Percentiles rank a stretch among this genome's conserved stretches.
Conservation (phyloP, 306 rosid species). For the Psophocarpus tetragonolobus region DNA sequence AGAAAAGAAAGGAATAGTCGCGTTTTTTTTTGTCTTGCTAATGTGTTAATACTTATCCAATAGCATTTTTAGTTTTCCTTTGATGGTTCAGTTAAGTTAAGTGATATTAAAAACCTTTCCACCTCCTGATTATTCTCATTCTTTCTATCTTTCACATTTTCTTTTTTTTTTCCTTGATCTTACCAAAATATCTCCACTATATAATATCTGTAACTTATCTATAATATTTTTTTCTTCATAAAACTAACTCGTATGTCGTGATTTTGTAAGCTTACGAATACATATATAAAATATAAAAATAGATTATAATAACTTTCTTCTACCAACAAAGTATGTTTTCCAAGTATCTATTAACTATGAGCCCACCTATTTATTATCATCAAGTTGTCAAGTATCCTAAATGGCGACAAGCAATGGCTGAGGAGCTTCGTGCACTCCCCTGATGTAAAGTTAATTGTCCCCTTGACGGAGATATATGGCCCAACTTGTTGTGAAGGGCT, state of each 20-base stretch:
- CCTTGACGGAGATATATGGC: too few species aligned
- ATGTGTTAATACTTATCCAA: constrained; percentile 2
- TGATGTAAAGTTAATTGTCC: too few species aligned
- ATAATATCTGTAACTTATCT: not conserved
- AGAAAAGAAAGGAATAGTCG: not conserved
- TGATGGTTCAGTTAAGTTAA: not conserved
- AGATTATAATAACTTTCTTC: too few species aligned
- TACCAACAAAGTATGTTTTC: too few species aligned
- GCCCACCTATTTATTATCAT: too few species aligned
- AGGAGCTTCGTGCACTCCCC: too few species aligned
- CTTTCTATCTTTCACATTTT: not conserved
- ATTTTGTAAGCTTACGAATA: too few species aligned
- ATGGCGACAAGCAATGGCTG: too few species aligned
- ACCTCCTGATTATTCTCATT: not conserved
- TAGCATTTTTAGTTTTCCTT: not conserved
- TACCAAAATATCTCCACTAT: not conserved
- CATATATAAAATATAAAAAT: too few species aligned
- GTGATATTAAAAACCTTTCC: not conserved
- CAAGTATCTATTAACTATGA: too few species aligned
- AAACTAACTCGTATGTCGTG: not conserved
- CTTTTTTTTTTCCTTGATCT: not conserved
- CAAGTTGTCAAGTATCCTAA: too few species aligned
- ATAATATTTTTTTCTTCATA: not conserved
- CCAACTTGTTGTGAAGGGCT: too few species aligned
- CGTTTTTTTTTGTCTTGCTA: not conserved